Evolutionary conservation across 164 flowering plant genomes (phyloP), one percentile per base, ranked within the genome.

Genomic region (Hamamelis virginiana): DNA sequence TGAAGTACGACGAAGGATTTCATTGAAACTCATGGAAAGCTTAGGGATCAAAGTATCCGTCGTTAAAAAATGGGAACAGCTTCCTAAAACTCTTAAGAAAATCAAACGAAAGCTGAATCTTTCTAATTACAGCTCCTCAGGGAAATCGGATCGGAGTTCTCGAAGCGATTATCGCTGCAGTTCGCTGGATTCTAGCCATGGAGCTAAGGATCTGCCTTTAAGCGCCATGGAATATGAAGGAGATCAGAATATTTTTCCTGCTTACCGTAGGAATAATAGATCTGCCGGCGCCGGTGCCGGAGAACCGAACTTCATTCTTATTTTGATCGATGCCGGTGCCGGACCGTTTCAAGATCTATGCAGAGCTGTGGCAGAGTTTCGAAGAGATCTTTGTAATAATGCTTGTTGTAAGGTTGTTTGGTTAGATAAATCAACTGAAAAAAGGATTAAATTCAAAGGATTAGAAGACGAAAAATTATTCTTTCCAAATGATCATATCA

Each of bases 41-140:
- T 68, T 70, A 1, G 92, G 93, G 5, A 69, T 90, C 0, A 84
- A 80, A 74, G 87, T 86, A 0, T 65, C 73, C 16, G 77, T 66
- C 14, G 60, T 81, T 1, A 76, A 72, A 14, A 59, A 69, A 58
- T 78, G 72, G 81, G 80, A 86, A 22, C 56, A 76, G 1, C 76
- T 92, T 25, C 63, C 55, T 57, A 15, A 15, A 19, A 51, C 67
- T 6, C 81, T 92, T 13, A 80, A 77, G 74, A 84, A 51, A 61
- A 53, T 88, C 10, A 79, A 79, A 21, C 59, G 55, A 3, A 82
- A 73, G 45, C 43, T 72, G 15, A 38, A n/a, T 61, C 14, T 19
- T 68, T 67, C 76, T 0, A 25, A 63, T 46, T 55, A 52, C 3
- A 69, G 72, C 27, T 74, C 79, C 8, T 50, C 61, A 1, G 66